A percentile compares a stretch with the other conserved stretches of the same genome.
Evolutionary conservation across 441 rosid species (phyloP).

Genomic region (Croton setiger): DNA sequence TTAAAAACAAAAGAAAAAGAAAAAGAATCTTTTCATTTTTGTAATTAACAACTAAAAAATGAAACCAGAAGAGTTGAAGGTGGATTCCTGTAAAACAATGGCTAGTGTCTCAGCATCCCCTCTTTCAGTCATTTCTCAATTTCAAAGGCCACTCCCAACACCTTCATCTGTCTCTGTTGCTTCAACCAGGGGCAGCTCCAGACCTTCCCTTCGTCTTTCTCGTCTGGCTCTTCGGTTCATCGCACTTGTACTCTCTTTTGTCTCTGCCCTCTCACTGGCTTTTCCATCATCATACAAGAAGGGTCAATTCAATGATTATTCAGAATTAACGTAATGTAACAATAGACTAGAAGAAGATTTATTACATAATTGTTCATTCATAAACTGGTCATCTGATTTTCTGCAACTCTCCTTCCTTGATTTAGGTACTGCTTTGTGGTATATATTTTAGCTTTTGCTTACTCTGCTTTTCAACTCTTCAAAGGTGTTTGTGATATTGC

Average conservation of each 20-base stretch:
- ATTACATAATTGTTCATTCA: neutral
- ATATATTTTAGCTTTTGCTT: slow-evolving; percentile 39
- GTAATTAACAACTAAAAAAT: slow-evolving; percentile 19
- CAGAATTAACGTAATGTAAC: slow-evolving; percentile 51
- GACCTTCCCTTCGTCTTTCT: slow-evolving; percentile 32
- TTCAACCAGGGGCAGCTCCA: slow-evolving; percentile 39
- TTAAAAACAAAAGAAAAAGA: neutral
- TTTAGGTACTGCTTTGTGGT: slow-evolving; percentile 63
- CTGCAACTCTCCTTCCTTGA: slow-evolving; percentile 5
- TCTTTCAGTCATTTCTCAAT: slow-evolving; percentile 19
- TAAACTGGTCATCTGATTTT: neutral
- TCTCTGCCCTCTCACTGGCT: slow-evolving; percentile 58
- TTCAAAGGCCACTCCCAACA: slow-evolving; percentile 39
- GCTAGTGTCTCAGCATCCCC: slow-evolving; percentile 32
- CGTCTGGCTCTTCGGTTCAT: slow-evolving; percentile 48
- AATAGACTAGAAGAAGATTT: neutral
- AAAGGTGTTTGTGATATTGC: slow-evolving; percentile 66
- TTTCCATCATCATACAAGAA: slow-evolving; percentile 28
- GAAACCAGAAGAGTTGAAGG: slow-evolving; percentile 29
- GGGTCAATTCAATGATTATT: slow-evolving; percentile 38
- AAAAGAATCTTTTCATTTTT: neutral
- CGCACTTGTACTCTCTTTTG: slow-evolving; percentile 48
- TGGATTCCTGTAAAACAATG: slow-evolving; percentile 29
- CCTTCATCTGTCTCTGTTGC: slow-evolving; percentile 48
- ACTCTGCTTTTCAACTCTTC: slow-evolving; percentile 61